phyloP scores from a whole-genome alignment of 1,284 basidiomycete genomes.

The Thecaphora frezii region DNA sequence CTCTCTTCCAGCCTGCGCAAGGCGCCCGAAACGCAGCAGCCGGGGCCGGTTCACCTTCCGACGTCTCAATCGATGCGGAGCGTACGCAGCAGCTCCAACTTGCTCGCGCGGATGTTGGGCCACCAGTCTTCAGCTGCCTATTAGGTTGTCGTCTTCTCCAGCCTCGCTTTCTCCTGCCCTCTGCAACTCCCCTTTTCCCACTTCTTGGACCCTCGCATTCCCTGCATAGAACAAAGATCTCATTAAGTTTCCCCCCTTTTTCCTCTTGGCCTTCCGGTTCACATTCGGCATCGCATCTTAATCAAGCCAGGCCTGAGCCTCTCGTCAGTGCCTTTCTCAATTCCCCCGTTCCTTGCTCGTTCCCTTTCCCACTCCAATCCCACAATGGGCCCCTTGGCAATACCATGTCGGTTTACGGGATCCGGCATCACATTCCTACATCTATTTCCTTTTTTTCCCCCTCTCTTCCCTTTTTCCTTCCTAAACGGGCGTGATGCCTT shows the following conservation, averaged over 20 bases:
- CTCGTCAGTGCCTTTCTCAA: too few species aligned
- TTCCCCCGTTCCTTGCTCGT: too few species aligned
- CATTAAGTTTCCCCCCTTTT: background rate
- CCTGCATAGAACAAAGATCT: too few species aligned
- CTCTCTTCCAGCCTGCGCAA: constrained; percentile 47
- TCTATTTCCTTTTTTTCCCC: too few species aligned
- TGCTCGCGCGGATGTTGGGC: constrained; percentile 46
- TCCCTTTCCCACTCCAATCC: background rate
- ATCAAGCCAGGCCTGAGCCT: background rate
- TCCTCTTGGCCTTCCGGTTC: too few species aligned
- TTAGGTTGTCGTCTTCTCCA: constrained; percentile 8
- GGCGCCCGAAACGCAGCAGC: constrained; percentile 41
- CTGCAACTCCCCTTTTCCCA: too few species aligned
- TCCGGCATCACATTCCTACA: background rate
- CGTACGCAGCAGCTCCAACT: constrained; percentile 45
- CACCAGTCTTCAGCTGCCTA: constrained; percentile 33
- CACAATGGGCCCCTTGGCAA: too few species aligned
- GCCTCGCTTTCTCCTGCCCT: constrained; percentile 1
- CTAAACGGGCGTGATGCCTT: too few species aligned
- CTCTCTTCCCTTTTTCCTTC: too few species aligned
- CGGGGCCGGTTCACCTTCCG: constrained; percentile 30
- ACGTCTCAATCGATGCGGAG: constrained; percentile 36
- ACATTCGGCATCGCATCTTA: background rate
- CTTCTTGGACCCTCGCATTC: too few species aligned
- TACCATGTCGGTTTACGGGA: background rate